Percentiles rank a stretch among this genome's conserved stretches.
phyloP scores from a whole-genome alignment of 331 rosid species.

The Cydonia oblonga region DNA sequence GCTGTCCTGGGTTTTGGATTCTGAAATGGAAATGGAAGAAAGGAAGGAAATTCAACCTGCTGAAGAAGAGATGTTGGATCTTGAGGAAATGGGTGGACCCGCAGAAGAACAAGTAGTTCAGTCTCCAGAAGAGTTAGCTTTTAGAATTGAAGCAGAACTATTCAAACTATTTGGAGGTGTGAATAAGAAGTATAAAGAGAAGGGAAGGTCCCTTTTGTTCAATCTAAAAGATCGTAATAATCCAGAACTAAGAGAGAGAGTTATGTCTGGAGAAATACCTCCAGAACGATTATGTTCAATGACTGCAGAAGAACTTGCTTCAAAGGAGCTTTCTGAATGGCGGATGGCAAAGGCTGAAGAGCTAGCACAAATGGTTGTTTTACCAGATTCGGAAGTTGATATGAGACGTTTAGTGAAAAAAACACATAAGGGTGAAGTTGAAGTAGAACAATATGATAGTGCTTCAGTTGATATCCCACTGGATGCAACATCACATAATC shows the following conservation, averaged over 20 bases:
- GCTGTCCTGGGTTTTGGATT: constrained; percentile 85
- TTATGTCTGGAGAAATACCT: constrained; percentile 71
- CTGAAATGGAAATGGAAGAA: constrained; percentile 39
- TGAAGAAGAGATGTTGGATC: constrained; percentile 28
- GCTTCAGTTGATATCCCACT: constrained; percentile 46
- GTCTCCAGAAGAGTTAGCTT: constrained; percentile 48
- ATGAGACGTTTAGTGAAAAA: constrained; percentile 80
- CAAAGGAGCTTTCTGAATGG: constrained; percentile 97
- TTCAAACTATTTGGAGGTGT: constrained; percentile 94
- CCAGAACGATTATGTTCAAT: constrained; percentile 81
- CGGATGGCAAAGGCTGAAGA: constrained; percentile 99
- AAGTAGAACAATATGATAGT: constrained; percentile 68
- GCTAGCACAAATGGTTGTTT: constrained; percentile 87
- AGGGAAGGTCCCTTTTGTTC: constrained; percentile 93
- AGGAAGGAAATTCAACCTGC: constrained; percentile 28
- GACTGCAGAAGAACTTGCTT: constrained; percentile 99
- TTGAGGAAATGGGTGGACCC: constrained; percentile 25
- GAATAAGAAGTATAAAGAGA: constrained; percentile 97
- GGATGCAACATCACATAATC: constrained; percentile 32
- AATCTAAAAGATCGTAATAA: constrained; percentile 91
- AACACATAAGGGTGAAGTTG: constrained; percentile 98
- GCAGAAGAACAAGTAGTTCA: constrained; percentile 19
- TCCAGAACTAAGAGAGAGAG: constrained; percentile 89
- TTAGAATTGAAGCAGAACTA: constrained; percentile 66
- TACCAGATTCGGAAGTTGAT: constrained; percentile 82